Percentiles rank a stretch among this genome's conserved stretches.
These are phyloP conservation scores for Calamus simplicifolius DNA, from an alignment of 176 grass and related monocot species.

Conservation along the genomic window DNA sequence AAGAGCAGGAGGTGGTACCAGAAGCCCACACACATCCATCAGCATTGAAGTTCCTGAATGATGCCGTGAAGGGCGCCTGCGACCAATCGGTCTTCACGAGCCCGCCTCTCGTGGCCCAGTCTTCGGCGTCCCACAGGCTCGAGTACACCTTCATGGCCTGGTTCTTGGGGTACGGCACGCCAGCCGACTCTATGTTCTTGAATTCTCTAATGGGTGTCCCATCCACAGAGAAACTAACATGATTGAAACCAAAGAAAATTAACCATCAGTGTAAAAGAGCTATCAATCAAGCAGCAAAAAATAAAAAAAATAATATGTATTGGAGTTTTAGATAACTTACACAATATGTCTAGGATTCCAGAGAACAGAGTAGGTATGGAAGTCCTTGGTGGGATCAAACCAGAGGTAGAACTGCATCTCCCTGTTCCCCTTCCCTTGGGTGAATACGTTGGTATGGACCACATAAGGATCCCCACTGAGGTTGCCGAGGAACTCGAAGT, in stretches of 20 bases:
- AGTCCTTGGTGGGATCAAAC: constrained; percentile 18
- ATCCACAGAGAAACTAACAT: constrained; percentile 5
- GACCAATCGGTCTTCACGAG: constrained; percentile 18
- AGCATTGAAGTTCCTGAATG: background rate
- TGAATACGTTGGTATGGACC: constrained; percentile 13
- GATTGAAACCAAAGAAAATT: background rate
- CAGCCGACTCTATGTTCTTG: background rate
- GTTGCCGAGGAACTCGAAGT: constrained; percentile 14
- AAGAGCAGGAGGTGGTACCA: background rate
- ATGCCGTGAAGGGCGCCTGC: constrained; percentile 7
- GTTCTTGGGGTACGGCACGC: constrained; percentile 5
- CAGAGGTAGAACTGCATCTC: constrained; percentile 17
- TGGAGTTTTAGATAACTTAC: background rate
- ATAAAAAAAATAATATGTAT: too few species aligned
- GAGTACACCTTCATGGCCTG: constrained; percentile 3
- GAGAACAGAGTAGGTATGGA: constrained; percentile 11
- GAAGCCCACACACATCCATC: background rate
- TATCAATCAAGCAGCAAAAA: too few species aligned
- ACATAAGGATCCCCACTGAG: constrained; percentile 14
- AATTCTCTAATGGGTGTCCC: constrained; percentile 12
- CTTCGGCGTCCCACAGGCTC: constrained; percentile 16
- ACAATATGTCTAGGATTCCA: constrained; percentile 5
- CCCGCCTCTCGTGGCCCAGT: constrained; percentile 17
- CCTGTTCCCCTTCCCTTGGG: constrained; percentile 8
- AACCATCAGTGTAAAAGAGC: too few species aligned